phyloP scores from a whole-genome alignment of 768 basidiomycete species.

The Suillus subalutaceus region DNA sequence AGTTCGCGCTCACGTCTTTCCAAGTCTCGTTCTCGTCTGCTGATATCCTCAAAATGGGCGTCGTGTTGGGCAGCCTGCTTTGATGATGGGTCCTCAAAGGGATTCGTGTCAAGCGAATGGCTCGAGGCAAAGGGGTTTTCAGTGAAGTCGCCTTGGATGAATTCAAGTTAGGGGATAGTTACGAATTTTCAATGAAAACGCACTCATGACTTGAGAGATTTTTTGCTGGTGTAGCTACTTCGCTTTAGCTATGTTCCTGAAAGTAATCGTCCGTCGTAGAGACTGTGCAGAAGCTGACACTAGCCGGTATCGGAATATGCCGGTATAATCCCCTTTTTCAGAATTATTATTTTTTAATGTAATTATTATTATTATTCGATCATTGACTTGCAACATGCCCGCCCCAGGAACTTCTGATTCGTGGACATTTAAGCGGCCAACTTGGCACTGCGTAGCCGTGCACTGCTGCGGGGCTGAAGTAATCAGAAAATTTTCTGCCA shows the following conservation, averaged over 20 bases:
- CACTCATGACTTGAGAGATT: constrained; percentile 25
- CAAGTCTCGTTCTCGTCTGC: constrained; percentile 79
- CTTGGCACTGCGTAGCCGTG: neutral
- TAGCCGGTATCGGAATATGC: neutral
- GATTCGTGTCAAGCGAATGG: constrained; percentile 84
- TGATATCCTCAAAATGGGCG: constrained; percentile 63
- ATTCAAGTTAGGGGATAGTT: constrained; percentile 6
- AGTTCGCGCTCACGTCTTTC: constrained; percentile 79
- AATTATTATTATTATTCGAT: neutral
- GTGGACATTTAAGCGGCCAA: constrained; percentile 2
- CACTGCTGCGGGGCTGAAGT: neutral
- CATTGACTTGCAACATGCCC: neutral
- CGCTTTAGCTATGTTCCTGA: constrained; percentile 1
- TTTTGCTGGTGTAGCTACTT: constrained; percentile 4
- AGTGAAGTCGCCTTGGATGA: constrained; percentile 33
- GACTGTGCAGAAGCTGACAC: neutral
- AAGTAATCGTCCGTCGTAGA: neutral
- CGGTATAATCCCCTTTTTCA: neutral
- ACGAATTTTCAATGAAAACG: constrained; percentile 6
- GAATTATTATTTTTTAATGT: neutral
- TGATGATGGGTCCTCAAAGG: constrained; percentile 83
- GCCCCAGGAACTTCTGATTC: neutral
- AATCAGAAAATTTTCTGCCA: neutral
- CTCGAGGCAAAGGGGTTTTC: constrained; percentile 87
- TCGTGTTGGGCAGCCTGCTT: constrained; percentile 40